phyloP scores from a whole-genome alignment of 345 rosid genomes.

The Hibiscus syriacus region DNA sequence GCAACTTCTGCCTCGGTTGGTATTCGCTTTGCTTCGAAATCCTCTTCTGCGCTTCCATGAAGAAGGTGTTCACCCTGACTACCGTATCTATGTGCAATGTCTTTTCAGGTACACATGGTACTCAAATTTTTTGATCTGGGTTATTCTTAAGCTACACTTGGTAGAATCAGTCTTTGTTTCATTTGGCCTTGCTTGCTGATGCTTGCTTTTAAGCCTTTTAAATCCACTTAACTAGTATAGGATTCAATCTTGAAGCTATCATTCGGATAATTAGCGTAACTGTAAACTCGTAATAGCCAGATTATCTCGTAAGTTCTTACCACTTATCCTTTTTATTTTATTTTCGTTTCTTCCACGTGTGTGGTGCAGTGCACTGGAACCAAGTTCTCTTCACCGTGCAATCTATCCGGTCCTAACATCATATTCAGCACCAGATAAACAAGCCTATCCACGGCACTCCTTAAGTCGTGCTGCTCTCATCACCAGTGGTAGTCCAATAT shows the following conservation, averaged over 20 bases:
- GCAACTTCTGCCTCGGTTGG: constrained; percentile 77
- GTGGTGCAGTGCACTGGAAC: constrained; percentile 70
- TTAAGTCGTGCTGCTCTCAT: constrained; percentile 86
- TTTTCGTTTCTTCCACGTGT: neutral
- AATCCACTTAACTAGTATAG: neutral
- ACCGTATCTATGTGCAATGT: constrained; percentile 87
- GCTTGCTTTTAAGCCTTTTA: neutral
- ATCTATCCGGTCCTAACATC: constrained; percentile 74
- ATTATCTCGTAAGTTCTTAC: neutral
- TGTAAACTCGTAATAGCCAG: neutral
- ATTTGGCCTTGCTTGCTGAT: neutral
- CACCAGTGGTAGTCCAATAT: constrained; percentile 94
- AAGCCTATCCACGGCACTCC: constrained; percentile 92
- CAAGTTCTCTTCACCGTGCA: constrained; percentile 84
- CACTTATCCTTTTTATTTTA: neutral
- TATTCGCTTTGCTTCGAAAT: constrained; percentile 89
- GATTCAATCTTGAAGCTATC: neutral
- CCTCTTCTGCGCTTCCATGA: constrained; percentile 95
- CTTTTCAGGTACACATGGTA: constrained; percentile 78
- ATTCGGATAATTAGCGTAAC: neutral
- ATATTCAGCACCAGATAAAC: constrained; percentile 74
- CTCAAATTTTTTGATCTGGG: neutral
- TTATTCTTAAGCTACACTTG: neutral
- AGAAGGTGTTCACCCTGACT: constrained; percentile 99
- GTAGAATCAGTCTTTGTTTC: neutral